Base-by-base conservation (phyloP, 2,329 filamentous ascomycete species). In the Neofusicoccum kwambonambiense region DNA sequence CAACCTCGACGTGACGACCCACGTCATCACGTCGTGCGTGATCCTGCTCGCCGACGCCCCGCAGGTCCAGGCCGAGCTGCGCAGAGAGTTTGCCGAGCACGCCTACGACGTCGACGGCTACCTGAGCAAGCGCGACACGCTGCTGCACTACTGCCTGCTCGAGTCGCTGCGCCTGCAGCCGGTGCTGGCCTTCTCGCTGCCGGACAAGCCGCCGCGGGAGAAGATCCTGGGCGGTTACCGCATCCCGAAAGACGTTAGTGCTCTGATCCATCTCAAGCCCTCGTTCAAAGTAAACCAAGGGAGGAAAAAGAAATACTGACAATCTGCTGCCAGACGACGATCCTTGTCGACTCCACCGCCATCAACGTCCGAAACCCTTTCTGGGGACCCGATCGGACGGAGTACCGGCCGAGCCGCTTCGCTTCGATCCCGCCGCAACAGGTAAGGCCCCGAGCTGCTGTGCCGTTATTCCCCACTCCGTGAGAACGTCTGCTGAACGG, bases 291-390 rank as follows among this genome's bases (percentile, higher is more conserved):
- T 22, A 19, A 12, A 35, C 39, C 41, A n/a, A 58, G n/a, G 11
- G 37, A 11, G 3, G 1, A 12, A 12, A 11, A 12, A 11, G 37
- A 3, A 11, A 39, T 13, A 15, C 37, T 39, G 37, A 19, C 4
- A 19, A 1, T 11, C n/a, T 49, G 6, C n/a, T 49, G 19, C 9
- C 35, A 66, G 65, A 64, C 54, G 12, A 61, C 61, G 5, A 37
- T 66, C 60, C 12, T 66, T 13, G 45, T 60, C 17, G 65, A 66
- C 22, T 44, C 65, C 15, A 47, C 52, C 19, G 51, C 42, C 6
- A 64, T 66, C 19, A 66, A 66, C n/a, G 51, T 66, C 52, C 51
- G 57, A 31, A 66, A 66, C 19, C 61, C 61, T 15, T 64, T 64
- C 44, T 66, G 65, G 65, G 65, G 65, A 11, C 15, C 42, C 13